Percentiles rank a stretch among this genome's conserved stretches.
Conservation (phyloP, 148 eudicot species). For the Rhododendron mucronatum region DNA sequence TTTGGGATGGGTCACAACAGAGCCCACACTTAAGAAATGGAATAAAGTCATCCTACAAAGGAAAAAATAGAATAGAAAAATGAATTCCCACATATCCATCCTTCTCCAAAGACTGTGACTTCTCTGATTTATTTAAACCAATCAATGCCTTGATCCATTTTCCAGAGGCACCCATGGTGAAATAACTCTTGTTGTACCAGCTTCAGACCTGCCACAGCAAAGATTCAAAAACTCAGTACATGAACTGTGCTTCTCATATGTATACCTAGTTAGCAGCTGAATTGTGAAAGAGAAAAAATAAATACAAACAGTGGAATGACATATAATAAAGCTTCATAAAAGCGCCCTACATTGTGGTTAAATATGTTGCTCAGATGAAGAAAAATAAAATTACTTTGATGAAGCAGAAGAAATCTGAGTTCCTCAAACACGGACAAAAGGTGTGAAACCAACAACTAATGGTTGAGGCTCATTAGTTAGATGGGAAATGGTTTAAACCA, state of each 20-base stretch:
- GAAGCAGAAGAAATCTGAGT: neutral
- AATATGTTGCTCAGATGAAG: neutral
- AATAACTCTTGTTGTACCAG: constrained; percentile 6
- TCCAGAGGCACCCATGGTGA: constrained; percentile 71
- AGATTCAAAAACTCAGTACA: neutral
- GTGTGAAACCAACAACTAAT: neutral
- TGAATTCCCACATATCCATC: constrained; percentile 36
- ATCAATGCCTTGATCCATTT: constrained; percentile 85
- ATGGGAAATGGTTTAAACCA: neutral
- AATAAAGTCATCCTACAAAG: neutral
- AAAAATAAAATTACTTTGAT: neutral
- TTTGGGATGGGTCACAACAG: neutral
- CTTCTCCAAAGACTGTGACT: constrained; percentile 48
- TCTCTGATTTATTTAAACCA: constrained; percentile 73
- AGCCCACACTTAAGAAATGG: neutral
- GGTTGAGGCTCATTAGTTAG: neutral
- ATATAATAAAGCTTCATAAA: neutral
- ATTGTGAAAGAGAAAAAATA: neutral
- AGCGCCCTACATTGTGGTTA: neutral
- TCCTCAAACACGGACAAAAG: neutral
- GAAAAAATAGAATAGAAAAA: neutral
- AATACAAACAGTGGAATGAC: neutral
- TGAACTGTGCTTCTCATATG: neutral
- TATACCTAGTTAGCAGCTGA: neutral
- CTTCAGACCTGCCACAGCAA: constrained; percentile 15